Conservation (phyloP, 805 yeast genomes). For the Ogataea henricii region DNA sequence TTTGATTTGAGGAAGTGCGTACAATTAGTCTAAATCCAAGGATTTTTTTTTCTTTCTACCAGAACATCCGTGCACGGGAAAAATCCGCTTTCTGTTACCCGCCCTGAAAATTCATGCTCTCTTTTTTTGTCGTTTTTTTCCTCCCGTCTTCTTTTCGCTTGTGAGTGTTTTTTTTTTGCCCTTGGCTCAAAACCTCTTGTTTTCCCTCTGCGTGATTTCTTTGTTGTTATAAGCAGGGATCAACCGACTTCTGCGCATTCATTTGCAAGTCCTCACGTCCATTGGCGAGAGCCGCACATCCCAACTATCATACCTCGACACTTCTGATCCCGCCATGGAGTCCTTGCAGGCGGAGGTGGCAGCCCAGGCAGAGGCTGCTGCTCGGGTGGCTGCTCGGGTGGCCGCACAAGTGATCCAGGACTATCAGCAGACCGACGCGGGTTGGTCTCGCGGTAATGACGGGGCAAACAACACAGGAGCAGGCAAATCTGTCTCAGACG, state of each 20-base stretch:
- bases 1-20: no score
- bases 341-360: conserved; percentile 22
- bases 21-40: no score
- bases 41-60: neutral
- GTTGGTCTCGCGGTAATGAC: conserved; percentile 12
- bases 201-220: conserved; percentile 4
- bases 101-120: neutral
- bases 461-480: neutral
- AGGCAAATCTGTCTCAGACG: conserved; percentile 13
- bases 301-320: neutral
- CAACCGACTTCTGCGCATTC: neutral
- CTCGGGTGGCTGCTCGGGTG: conserved; percentile 20
- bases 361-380: conserved; percentile 21
- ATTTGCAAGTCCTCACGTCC: neutral
- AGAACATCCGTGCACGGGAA: neutral
- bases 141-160: neutral
- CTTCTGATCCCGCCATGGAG: conserved; percentile 16
- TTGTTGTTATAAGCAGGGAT: neutral
- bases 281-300: neutral
- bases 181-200: conserved; percentile 17
- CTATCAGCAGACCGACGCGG: conserved; percentile 15
- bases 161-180: conserved; percentile 6
- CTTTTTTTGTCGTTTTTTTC: neutral
- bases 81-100: neutral
- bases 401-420: conserved; percentile 25